Evolutionary conservation across 2,329 filamentous ascomycete species (phyloP).

Genomic region (Dactylellina drechsleri): DNA sequence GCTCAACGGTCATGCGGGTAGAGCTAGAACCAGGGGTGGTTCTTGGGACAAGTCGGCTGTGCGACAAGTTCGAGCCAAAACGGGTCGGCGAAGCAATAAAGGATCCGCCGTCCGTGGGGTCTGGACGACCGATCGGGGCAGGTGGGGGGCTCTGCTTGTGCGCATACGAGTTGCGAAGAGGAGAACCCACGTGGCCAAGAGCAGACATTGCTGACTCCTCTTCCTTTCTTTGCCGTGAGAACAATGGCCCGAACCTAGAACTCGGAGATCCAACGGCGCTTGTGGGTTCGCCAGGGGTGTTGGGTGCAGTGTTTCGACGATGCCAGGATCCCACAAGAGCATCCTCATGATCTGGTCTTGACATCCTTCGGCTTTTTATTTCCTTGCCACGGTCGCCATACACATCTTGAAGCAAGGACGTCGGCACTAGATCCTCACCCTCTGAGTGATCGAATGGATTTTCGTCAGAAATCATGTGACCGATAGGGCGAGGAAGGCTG

Average conservation of each 20-base stretch:
- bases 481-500: slow-evolving; percentile 68
- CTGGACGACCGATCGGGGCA: slow-evolving; percentile 55
- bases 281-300: slow-evolving; percentile 65
- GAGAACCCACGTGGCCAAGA: slow-evolving; percentile 73
- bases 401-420: slow-evolving; percentile 71
- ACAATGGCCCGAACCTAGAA: slow-evolving; percentile 71
- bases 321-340: slow-evolving; percentile 59
- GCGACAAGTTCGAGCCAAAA: slow-evolving; percentile 12
- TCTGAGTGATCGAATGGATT: slow-evolving; percentile 60
- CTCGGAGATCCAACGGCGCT: slow-evolving; percentile 70
- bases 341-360: slow-evolving; percentile 67
- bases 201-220: slow-evolving; percentile 64
- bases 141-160: slow-evolving; percentile 57
- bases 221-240: slow-evolving; percentile 67
- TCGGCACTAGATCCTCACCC: slow-evolving; percentile 61
- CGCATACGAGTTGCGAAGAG: slow-evolving; percentile 70
- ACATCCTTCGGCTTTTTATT: slow-evolving; percentile 73
- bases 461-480: slow-evolving; percentile 69
- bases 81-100: slow-evolving; percentile 48
- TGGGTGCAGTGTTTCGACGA: slow-evolving; percentile 63
- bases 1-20: slow-evolving; percentile 28
- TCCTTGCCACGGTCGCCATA: slow-evolving; percentile 85
- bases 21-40: slow-evolving; percentile 31
- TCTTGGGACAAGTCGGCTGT: slow-evolving; percentile 31
- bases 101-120: slow-evolving; percentile 53